Percentiles rank a stretch among this genome's conserved stretches.
Evolutionary conservation across 2,329 filamentous ascomycete species (phyloP).

Genomic region (Aspergillus ibericus): DNA sequence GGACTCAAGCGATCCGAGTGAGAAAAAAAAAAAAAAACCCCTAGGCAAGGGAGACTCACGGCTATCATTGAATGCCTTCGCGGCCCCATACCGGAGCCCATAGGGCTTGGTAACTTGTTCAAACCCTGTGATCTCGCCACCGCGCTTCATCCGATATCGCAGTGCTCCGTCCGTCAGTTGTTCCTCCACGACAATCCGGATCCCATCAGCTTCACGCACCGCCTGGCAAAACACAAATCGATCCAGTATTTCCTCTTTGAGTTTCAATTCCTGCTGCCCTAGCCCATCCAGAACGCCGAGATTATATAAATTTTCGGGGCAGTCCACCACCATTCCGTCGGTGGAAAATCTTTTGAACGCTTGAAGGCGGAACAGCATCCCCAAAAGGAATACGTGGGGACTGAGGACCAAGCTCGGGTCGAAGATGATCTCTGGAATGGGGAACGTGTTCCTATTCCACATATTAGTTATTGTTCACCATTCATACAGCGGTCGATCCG

Average conservation of each 20-base stretch:
- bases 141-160: slow-evolving; percentile 24
- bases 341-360: slow-evolving; percentile 31
- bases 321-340: slow-evolving; percentile 29
- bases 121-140: slow-evolving; percentile 35
- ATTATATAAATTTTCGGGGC: slow-evolving; percentile 35
- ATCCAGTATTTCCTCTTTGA: slow-evolving; percentile 34
- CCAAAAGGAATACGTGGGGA: slow-evolving; percentile 35
- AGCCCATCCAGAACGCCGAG: slow-evolving; percentile 32
- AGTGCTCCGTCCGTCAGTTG: slow-evolving; percentile 25
- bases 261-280: slow-evolving; percentile 33
- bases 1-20: neutral
- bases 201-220: slow-evolving; percentile 21
- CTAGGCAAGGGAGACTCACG: slow-evolving; percentile 25
- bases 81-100: slow-evolving; percentile 31
- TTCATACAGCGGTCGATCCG: neutral
- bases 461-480: neutral
- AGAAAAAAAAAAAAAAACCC: too few species aligned
- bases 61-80: slow-evolving; percentile 34
- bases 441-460: slow-evolving; percentile 32
- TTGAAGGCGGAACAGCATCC: slow-evolving; percentile 31
- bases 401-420: slow-evolving; percentile 38
- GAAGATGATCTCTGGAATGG: slow-evolving; percentile 39
- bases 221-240: slow-evolving; percentile 34
- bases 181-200: slow-evolving; percentile 27
- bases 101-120: slow-evolving; percentile 33